Evolutionary conservation across 176 grass and related monocot genomes (phyloP), one percentile per base, ranked within the genome.

Genomic region (Hsuehochloa calcarea): DNA sequence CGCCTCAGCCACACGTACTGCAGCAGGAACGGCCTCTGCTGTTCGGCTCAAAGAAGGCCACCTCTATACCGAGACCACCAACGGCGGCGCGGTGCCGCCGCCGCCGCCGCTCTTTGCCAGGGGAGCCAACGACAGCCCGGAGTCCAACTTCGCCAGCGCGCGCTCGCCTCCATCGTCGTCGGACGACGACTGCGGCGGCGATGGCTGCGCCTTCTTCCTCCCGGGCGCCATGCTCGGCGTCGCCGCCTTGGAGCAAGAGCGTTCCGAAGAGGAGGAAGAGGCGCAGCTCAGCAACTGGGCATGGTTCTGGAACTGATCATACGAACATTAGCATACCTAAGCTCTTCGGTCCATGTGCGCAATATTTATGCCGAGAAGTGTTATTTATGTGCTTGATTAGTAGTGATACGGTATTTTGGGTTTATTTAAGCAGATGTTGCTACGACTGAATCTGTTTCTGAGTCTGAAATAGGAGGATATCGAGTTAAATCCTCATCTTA

Each of bases 111-210:
- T 50, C 35, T 88, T 88, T 3, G 34, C 67, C 6, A 80, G 84
- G 63, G 85, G 35, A 13, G 34, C 40, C 27, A 65, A 77, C 29
- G 85, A 83, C 82, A 92, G 89, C 80, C 82, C 68, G 5, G 89
- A 93, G 70, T 92, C 87, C 55, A 89, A 89, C 64, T 80, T 94
- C 45, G 54, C 82, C 65, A 74, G 84, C 15, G 47, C 86, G 8
- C 85, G 87, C 25, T 88, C 75, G 22, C 76, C 93, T 0, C 88
- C 81, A 19, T 86, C 87, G 13, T 86, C 84, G 1, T 85, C 89
- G 2, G 92, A 94, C 17, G 95, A 91, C 15, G 95, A 95, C 13
- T 86, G 56, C 20, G 61, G 74, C 34, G 76, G 27, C 39, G 85
- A 87, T 16, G 75, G 67, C 34, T 82, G 93, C 40, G 74, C 56